Percentiles rank a stretch among this genome's conserved stretches.
Evolutionary conservation across 805 yeast genomes (phyloP).

Genomic region (Lachancea cidri): DNA sequence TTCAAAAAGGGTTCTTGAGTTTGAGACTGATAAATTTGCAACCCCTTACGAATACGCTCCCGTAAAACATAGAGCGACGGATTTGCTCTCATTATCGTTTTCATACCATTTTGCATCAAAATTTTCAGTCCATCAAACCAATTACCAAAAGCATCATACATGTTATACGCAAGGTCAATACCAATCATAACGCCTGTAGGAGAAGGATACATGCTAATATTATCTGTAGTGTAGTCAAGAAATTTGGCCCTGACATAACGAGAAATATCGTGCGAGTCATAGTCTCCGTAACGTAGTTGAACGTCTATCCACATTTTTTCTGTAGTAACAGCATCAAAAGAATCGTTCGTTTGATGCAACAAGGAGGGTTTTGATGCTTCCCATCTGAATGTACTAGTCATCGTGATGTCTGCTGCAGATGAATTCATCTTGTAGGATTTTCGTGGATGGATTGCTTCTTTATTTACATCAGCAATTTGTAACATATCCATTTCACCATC

Average conservation of each 20-base stretch:
- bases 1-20: slow-evolving; percentile 89
- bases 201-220: slow-evolving; percentile 79
- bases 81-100: slow-evolving; percentile 88
- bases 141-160: slow-evolving; percentile 94
- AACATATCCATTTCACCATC: slow-evolving; percentile 82
- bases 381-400: slow-evolving; percentile 77
- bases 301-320: slow-evolving; percentile 92
- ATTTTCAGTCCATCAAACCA: slow-evolving; percentile 97
- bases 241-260: slow-evolving; percentile 90
- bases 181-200: slow-evolving; percentile 90
- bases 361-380: slow-evolving; percentile 76
- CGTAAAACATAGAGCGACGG: slow-evolving; percentile 89
- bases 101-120: slow-evolving; percentile 84
- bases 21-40: slow-evolving; percentile 89
- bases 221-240: slow-evolving; percentile 88
- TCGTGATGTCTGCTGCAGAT: slow-evolving; percentile 84
- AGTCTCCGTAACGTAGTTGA: slow-evolving; percentile 93
- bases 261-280: slow-evolving; percentile 94
- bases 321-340: slow-evolving; percentile 48
- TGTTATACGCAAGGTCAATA: slow-evolving; percentile 89
- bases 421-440: slow-evolving; percentile 97
- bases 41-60: slow-evolving; percentile 89
- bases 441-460: slow-evolving; percentile 92
- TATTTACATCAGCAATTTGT: slow-evolving; percentile 80
- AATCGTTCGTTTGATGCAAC: slow-evolving; percentile 65